Evolutionary conservation across 306 rosid species (phyloP).

Genomic region (Citrullus mucosospermus): DNA sequence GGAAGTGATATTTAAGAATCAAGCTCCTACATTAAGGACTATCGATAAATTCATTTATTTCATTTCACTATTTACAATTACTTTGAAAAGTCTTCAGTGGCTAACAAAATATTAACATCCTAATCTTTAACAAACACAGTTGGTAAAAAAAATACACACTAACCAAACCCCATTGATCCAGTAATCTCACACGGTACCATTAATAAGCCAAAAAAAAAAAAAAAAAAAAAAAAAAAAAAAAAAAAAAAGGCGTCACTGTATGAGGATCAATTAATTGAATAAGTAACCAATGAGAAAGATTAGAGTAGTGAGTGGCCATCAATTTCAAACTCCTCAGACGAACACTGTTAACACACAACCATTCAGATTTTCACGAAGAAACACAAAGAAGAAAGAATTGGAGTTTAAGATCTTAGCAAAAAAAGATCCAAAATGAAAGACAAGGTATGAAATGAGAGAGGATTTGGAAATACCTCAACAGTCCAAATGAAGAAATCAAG

Average conservation of each 20-base stretch:
- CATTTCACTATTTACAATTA: background rate
- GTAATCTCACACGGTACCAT: background rate
- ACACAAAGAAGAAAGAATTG: background rate
- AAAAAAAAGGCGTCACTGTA: background rate
- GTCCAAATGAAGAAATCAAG: constrained; percentile 99
- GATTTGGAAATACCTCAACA: constrained; percentile 56
- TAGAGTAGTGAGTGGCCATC: background rate
- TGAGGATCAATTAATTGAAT: background rate
- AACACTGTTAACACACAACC: background rate
- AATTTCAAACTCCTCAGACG: background rate
- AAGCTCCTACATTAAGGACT: background rate
- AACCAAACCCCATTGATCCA: background rate
- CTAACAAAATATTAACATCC: background rate
- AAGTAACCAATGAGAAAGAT: background rate
- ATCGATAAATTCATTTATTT: background rate
- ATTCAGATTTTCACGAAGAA: background rate
- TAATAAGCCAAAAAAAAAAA: background rate
- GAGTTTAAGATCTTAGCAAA: constrained; percentile 9
- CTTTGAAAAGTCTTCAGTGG: background rate
- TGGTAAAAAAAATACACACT: background rate
- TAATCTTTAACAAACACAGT: background rate
- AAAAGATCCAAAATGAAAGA: background rate
- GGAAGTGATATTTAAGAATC: background rate
- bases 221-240: background rate
- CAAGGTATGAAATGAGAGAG: background rate